Conservation (phyloP, 2,329 filamentous ascomycete species). For the Ophiosphaerella narmari region DNA sequence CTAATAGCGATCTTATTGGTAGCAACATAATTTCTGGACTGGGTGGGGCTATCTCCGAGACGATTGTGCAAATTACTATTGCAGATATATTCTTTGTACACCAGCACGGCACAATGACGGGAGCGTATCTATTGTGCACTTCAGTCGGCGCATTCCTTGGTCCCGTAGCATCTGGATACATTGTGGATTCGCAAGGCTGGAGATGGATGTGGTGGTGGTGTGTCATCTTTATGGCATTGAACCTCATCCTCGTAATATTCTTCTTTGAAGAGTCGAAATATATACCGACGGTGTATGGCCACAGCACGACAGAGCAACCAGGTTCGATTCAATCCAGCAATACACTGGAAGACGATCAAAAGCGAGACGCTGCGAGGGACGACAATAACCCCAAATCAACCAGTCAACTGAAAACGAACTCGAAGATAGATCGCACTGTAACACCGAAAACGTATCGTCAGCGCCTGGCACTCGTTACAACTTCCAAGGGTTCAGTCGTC, state of each 20-base stretch:
- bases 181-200: slow-evolving; percentile 53
- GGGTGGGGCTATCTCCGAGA: slow-evolving; percentile 51
- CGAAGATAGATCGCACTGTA: slow-evolving; percentile 35
- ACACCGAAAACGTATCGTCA: slow-evolving; percentile 51
- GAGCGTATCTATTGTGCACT: slow-evolving; percentile 50
- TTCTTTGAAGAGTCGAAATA: slow-evolving; percentile 48
- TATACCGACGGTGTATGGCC: slow-evolving; percentile 12
- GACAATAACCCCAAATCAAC: slow-evolving; percentile 5
- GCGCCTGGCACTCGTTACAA: slow-evolving; percentile 46
- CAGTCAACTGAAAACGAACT: slow-evolving; percentile 6
- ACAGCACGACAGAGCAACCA: background rate
- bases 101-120: slow-evolving; percentile 54
- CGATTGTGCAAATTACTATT: slow-evolving; percentile 54
- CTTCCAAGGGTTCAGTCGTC: slow-evolving; percentile 36
- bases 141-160: slow-evolving; percentile 45
- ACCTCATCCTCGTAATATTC: slow-evolving; percentile 50
- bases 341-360: background rate
- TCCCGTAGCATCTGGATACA: slow-evolving; percentile 49
- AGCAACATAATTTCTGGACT: slow-evolving; percentile 53
- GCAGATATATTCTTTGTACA: slow-evolving; percentile 57
- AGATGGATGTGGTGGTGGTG: slow-evolving; percentile 58
- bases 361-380: slow-evolving; percentile 3
- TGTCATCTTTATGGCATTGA: slow-evolving; percentile 47
- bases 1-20: slow-evolving; percentile 49
- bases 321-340: background rate